Base-by-base conservation (phyloP, 1,284 basidiomycete genomes). In the Schizophyllum commune region DNA sequence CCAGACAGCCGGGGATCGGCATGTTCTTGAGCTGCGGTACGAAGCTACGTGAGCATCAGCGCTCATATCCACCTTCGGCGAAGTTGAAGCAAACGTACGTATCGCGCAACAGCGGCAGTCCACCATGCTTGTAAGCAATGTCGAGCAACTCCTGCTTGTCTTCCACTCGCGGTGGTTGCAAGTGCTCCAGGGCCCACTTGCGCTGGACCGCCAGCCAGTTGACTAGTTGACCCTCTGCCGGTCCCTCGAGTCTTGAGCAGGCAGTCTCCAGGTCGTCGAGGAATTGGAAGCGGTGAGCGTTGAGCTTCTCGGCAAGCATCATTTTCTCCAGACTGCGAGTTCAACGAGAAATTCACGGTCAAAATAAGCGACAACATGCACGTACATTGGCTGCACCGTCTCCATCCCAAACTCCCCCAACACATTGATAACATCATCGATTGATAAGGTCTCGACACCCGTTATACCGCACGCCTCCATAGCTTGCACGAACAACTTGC, bases 151-250 rank as follows among this genome's bases (percentile, higher is more conserved):
- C 56, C 4, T 61, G 47, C 21, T 61, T 57, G 17, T 61, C 56
- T 5, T 57, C 60, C 5, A 13, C 9, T 4, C 17, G 27, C 13
- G 60, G 60, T 11, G 52, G 39, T 11, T 55, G 57, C 55, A 61
- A n/a, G 8, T 51, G 53, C 32, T 61, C 57, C 56, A 58, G 32
- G 9, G 55, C 56, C 52, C 21, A 57, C 53, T 61, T 54, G 17
- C 60, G 60, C 32, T 57, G 56, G 57, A 47, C 56, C 9, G 60
- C 60, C 19, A 61, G 13, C 60, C 60, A 61, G 8, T 47, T 17
- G 17, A 47, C 9, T 17, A 47, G 13, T 17, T 47, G 39, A 3
- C 17, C 39, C 39, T 47, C 17, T 8, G 17, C 9, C 17, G 17
- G 13, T 17, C 17, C 39, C 13, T 47, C 17, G 4, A 47, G 9